Percentiles rank a stretch among this genome's conserved stretches.
phyloP scores from a whole-genome alignment of 2,329 filamentous ascomycete species.

The Lasiodiplodia sp. region DNA sequence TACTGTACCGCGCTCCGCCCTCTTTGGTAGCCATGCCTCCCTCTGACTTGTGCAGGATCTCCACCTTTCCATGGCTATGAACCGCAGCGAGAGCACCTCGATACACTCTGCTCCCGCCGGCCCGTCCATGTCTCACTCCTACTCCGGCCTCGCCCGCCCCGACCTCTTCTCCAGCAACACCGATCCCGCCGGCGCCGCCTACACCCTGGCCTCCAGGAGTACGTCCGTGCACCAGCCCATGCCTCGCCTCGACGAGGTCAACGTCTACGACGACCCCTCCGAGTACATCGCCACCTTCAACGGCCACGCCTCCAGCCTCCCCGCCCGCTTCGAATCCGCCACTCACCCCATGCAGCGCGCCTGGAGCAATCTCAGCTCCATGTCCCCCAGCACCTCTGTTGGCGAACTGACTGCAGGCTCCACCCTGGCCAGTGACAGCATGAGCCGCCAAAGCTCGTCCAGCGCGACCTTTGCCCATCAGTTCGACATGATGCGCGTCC shows the following conservation, averaged over 20 bases:
- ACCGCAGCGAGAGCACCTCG: constrained; percentile 34
- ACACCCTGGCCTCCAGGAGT: constrained; percentile 42
- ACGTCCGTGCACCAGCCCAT: constrained; percentile 39
- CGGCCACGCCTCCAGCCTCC: constrained; percentile 30
- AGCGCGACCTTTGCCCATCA: constrained; percentile 50
- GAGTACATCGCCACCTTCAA: constrained; percentile 46
- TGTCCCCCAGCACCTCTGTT: constrained; percentile 47
- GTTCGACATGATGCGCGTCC: constrained; percentile 53
- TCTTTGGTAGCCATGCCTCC: constrained; percentile 38
- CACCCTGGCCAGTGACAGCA: constrained; percentile 46
- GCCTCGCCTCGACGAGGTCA: constrained; percentile 36
- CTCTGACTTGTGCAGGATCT: constrained; percentile 43
- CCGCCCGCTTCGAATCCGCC: constrained; percentile 31
- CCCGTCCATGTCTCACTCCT: constrained; percentile 40
- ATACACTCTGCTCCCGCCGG: constrained; percentile 43
- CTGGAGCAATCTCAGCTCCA: constrained; percentile 43
- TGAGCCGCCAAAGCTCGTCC: constrained; percentile 55
- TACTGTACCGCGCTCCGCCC: constrained; percentile 41
- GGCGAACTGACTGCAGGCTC: constrained; percentile 46
- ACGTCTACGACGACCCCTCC: constrained; percentile 45
- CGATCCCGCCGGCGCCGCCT: constrained; percentile 37
- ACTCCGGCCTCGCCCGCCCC: constrained; percentile 28
- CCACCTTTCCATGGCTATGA: constrained; percentile 39
- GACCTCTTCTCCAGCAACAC: constrained; percentile 22
- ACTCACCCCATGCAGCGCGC: constrained; percentile 32